A percentile compares a stretch with the other conserved stretches of the same genome.
Conservation (phyloP, 2,329 filamentous ascomycete species). For the Xylaria sp. region DNA sequence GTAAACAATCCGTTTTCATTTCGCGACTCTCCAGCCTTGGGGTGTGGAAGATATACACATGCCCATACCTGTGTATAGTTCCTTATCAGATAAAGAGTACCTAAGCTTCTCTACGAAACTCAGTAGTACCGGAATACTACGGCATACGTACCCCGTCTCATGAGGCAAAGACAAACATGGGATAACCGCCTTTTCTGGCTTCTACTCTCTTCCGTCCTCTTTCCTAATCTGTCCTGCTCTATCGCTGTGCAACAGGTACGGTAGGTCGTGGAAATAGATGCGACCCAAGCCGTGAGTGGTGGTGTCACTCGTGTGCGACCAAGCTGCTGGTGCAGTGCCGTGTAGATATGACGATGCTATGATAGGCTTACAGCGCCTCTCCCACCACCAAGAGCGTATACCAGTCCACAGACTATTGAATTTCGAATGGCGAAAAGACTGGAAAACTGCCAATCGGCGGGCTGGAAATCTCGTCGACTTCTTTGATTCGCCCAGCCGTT, state of each 20-base stretch:
- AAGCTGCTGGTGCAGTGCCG: slow-evolving; percentile 5
- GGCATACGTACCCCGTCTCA: background rate
- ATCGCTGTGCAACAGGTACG: background rate
- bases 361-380: slow-evolving; percentile 19
- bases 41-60: no score
- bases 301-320: slow-evolving; percentile 24
- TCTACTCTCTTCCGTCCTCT: slow-evolving; percentile 18
- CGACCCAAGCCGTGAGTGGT: slow-evolving; percentile 3
- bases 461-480: slow-evolving; percentile 15
- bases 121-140: no score
- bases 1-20: background rate
- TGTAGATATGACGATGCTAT: slow-evolving; percentile 9
- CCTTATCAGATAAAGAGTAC: no score
- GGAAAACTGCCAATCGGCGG: slow-evolving; percentile 35
- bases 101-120: no score
- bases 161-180: background rate
- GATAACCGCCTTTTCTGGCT: background rate
- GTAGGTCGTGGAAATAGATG: background rate
- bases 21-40: background rate
- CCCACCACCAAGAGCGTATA: slow-evolving; percentile 10
- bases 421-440: slow-evolving; percentile 28
- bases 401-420: slow-evolving; percentile 37
- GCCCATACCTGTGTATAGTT: no score
- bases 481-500: slow-evolving; percentile 43
- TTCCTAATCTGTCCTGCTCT: slow-evolving; percentile 25